Base-by-base conservation (phyloP, 2,329 filamentous ascomycete species). In the Botrytis fabae region DNA sequence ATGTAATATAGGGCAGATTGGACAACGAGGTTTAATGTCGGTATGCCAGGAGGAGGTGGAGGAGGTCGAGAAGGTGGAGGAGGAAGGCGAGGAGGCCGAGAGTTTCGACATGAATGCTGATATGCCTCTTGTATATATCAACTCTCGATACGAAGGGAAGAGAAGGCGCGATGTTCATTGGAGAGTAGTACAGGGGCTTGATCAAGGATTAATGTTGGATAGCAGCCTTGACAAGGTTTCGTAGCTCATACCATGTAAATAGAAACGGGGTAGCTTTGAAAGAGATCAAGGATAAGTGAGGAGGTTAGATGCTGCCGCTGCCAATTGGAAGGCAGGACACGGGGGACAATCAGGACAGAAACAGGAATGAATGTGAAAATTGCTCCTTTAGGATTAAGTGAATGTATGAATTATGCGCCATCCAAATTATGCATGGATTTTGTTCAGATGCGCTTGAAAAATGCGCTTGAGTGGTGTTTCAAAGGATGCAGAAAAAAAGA, bases 401-500 rank as follows among this genome's bases (percentile, higher is more conserved):
- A 57, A 69, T 42, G n/a, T 68, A 38, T 25, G 38, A 42, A 25
- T 42, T 54, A 68, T 68, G 48, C 46, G 48, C 25, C 65, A 68
- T 61, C 66, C 28, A 20, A 69, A 25, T 46, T 32, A n/a, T 68
- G 40, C 66, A 69, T 69, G 40, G 40, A 69, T 69, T 61, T 60
- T 28, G 16, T 68, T 65, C 42, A 46, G 25, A 22, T 46, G 40
- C 61, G 8, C n/a, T 44, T 32, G 40, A 28, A 62, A 64, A 46
- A 12, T 42, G 40, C 32, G 22, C 28, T 57, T 22, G 44, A 66
- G 54, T 54, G 35, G 35, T 66, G 69, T 71, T 71, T 71, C 69
- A 71, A 51, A 69, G 59, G 44, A 71, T 71, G 32, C 48, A 69
- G 66, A 61, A 69, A 61, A 66, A 44, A 61, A 69, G 66, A 68